Conservation (phyloP, 2,329 filamentous ascomycete genomes). For the Colletotrichum godetiae region DNA sequence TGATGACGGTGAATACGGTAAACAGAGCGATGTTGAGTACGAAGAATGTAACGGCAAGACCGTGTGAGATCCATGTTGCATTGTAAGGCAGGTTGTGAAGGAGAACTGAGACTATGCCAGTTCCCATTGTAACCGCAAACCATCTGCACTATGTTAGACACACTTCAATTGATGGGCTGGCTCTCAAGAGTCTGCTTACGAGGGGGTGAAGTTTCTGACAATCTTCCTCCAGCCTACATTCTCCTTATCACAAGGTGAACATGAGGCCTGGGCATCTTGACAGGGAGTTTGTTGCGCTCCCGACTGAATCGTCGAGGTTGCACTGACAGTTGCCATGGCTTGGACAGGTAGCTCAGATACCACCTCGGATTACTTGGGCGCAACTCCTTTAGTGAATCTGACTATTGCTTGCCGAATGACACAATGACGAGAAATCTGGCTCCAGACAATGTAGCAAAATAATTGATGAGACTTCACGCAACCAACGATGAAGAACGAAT, state of each 20-base stretch:
- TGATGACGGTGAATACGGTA: constrained; percentile 62
- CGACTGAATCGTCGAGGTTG: background rate
- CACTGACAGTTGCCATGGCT: constrained; percentile 2
- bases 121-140: constrained; percentile 74
- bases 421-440: background rate
- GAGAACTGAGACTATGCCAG: constrained; percentile 73
- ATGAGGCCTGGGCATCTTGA: background rate
- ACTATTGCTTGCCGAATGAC: background rate
- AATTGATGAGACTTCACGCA: background rate
- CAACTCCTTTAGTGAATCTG: background rate
- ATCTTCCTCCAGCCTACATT: constrained; percentile 56
- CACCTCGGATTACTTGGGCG: background rate
- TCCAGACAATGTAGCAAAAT: background rate
- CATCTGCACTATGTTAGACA: constrained; percentile 50
- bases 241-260: constrained; percentile 46
- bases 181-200: constrained; percentile 49
- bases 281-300: background rate
- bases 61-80: constrained; percentile 61
- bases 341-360: background rate
- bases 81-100: constrained; percentile 72
- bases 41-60: constrained; percentile 63
- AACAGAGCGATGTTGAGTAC: constrained; percentile 70
- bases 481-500: background rate
- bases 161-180: background rate
- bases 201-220: constrained; percentile 65